Base-by-base conservation (phyloP, 1,284 basidiomycete genomes). In the Cutaneotrichosporon cutaneum region DNA sequence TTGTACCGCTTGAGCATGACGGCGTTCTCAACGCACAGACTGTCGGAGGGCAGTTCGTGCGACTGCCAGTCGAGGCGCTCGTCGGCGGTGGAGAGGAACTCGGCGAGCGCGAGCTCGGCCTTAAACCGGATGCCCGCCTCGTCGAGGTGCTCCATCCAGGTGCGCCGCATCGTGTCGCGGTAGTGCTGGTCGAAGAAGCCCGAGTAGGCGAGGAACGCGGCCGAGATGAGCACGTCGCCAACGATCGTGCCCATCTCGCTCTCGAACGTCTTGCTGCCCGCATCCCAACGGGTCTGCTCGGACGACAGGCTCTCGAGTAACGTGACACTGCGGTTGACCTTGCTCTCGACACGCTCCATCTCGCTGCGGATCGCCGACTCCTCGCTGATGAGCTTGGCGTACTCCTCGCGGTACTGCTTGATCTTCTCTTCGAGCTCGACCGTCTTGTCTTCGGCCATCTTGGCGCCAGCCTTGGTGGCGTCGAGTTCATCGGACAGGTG, bases 171-270 rank as follows among this genome's bases (percentile, higher is more conserved):
- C 59, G 88, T 84, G 77, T 98, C 94, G 66, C 96, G 92, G 80
- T 98, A 96, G 73, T 93, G 89, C 77, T 99, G 96, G 75, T 99
- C 96, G 76, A 99, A 99, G 86, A 94, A 99, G 61, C 96, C 96
- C 22, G 90, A 90, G 72, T 99, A 99, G 1, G 95, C 94, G 62
- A 99, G 81, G 86, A 98, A 98, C 0, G 93, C 96, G 0, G 96
- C 90, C 30, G 95, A 98, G 36, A 99, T 85, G 39, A 99, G 82
- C 35, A 97, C 94, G 77, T 99, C 96, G 48, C 96, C 96, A 32
- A 95, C 91, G 69, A 99, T 95, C 42, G 97, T 99, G 75, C 92
- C 91, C 94, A 99, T 98, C 79, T 99, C 95, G 2, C 88, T 88
- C 73, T 99, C 96, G 76, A 99, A 99, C 0, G 94, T 95, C 60